phyloP scores from a whole-genome alignment of 2,329 filamentous ascomycete species.

The Fusarium papillatum region DNA sequence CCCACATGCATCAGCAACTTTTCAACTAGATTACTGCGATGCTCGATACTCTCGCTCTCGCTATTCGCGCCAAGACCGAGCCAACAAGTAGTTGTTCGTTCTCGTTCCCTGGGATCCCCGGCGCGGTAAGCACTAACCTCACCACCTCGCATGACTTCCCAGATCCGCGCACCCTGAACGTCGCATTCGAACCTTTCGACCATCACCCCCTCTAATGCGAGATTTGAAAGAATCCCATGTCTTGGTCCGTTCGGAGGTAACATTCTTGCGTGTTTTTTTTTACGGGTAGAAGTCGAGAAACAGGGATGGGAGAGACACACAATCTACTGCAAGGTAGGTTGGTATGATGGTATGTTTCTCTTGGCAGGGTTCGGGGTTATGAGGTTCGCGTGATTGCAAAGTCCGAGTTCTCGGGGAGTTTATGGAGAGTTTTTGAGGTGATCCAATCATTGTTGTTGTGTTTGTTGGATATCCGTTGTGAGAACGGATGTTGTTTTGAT shows the following conservation, averaged over 20 bases:
- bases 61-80: not conserved
- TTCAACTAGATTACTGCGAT: not conserved
- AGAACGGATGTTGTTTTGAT: not conserved
- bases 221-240: slow-evolving; percentile 26
- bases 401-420: not conserved
- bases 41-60: not conserved
- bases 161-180: slow-evolving; percentile 23
- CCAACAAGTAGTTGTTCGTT: not conserved
- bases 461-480: not conserved
- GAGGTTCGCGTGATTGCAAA: not conserved
- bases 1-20: not conserved
- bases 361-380: not conserved
- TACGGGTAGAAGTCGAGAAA: not conserved
- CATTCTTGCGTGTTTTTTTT: not conserved
- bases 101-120: not conserved
- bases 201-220: slow-evolving; percentile 11
- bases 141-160: not conserved
- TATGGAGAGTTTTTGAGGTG: not conserved
- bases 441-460: not conserved
- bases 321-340: not conserved
- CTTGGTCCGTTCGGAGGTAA: not conserved
- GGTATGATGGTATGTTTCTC: not conserved
- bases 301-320: not conserved
- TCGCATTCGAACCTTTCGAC: slow-evolving; percentile 22
- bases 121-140: slow-evolving; percentile 28